These are phyloP conservation scores for Rutstroemia sp. DNA, from an alignment of 2,329 filamentous ascomycete genomes.

Conservation along the genomic window DNA sequence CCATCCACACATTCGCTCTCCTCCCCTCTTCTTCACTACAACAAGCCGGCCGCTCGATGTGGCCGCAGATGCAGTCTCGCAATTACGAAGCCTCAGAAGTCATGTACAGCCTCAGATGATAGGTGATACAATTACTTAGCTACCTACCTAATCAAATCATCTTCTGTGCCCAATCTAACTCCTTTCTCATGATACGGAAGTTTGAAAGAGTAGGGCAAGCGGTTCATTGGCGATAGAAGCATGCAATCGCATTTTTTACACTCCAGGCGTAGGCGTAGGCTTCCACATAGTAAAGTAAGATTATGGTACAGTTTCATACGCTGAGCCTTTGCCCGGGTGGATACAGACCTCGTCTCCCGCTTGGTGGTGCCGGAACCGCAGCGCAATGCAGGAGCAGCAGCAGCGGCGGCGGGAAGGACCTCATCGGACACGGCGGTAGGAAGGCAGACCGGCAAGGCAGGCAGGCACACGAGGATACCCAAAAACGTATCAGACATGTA, in stretches of 20 bases:
- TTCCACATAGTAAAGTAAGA: neutral
- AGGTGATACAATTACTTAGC: conserved; percentile 8
- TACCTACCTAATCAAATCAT: conserved; percentile 17
- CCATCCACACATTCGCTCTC: neutral
- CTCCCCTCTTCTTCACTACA: conserved; percentile 1
- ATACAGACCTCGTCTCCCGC: conserved; percentile 22
- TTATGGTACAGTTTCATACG: too few relatives aligned
- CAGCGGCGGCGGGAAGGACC: too few relatives aligned
- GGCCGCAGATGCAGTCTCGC: conserved; percentile 10
- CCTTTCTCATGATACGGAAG: neutral
- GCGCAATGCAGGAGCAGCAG: too few relatives aligned
- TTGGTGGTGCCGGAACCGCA: conserved; percentile 18
- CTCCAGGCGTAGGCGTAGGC: neutral
- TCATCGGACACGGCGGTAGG: neutral
- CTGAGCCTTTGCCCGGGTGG: neutral
- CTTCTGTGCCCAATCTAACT: conserved; percentile 17
- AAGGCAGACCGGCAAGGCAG: neutral
- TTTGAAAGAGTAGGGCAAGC: neutral
- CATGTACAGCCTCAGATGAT: conserved; percentile 14
- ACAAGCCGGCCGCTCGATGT: conserved; percentile 1
- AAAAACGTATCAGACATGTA: too few relatives aligned
- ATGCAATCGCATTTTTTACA: neutral
- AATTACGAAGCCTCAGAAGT: conserved; percentile 2
- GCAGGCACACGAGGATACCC: too few relatives aligned
- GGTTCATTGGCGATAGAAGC: conserved; percentile 5